Base-by-base conservation (phyloP, 2,329 filamentous ascomycete species). In the Colletotrichum graminicola region DNA sequence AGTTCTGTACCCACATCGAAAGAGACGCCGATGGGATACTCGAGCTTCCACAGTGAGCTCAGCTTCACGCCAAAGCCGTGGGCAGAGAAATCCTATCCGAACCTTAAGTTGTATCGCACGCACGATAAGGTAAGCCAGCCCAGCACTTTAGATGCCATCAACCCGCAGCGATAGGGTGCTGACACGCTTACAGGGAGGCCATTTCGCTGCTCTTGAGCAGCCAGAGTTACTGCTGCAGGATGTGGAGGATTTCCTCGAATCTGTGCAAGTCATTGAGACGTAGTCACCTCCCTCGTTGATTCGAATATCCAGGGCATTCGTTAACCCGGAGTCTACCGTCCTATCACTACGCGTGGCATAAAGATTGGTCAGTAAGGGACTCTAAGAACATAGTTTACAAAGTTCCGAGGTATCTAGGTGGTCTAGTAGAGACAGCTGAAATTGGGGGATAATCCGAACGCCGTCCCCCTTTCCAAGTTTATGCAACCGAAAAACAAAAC, bases 1-100 rank as follows among this genome's bases (percentile, higher is more conserved):
- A 21, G 8, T 3, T 26, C 21, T n/a, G 61, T 80, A 77, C 74
- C 73, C 71, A 39, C 80, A 77, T 76, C 78, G 75, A 75, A 74
- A 54, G 64, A 81, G 10, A 86, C 85, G 67, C 85, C 84, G 0
- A 78, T 84, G 41, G 86, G 84, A 0, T 86, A 80, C 71, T 85
- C 83, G 0, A 79, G 76, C 14, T 88, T 86, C 69, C 82, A 82
- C 0, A 76, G 76, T 21, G 85, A 87, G 52, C 72, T 86, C 12
- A 72, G 78, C 2, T 78, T 81, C 0, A 64, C 82, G 1, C 84
- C 85, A 0, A 78, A 75, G 56, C 70, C 69, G 0, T 82, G 82
- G 76, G 77, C 78, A 0, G 78, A 79, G 36, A 36, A 64, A 23
- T 34, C 34, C 2, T 73, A 69, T 32, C 74, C 74, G 12, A 75